phyloP scores from a whole-genome alignment of 148 eudicot genomes.

The Vaccinium myrtillus region DNA sequence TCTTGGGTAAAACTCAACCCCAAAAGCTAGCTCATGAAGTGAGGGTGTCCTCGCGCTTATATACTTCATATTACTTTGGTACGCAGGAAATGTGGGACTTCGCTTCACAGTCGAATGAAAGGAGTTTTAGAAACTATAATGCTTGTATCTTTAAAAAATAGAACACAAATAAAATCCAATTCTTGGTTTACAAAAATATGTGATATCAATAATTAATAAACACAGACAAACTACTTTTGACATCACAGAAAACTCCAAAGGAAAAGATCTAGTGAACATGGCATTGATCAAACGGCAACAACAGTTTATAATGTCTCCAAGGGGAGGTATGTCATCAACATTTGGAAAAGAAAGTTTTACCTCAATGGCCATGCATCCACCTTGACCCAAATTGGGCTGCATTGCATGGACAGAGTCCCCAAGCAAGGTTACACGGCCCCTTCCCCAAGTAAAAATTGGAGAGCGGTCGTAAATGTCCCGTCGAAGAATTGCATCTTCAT shows the following conservation, averaged over 20 bases:
- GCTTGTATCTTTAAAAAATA: too few species aligned
- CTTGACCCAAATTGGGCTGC: slow-evolving; percentile 99
- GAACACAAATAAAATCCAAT: not conserved
- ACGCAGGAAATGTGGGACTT: too few species aligned
- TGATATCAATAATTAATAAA: not conserved
- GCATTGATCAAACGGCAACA: not conserved
- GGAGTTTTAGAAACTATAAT: not conserved
- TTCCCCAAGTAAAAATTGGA: slow-evolving; percentile 82
- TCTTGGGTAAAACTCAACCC: too few species aligned
- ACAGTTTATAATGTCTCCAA: not conserved
- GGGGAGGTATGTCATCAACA: not conserved
- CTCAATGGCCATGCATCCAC: slow-evolving; percentile 99
- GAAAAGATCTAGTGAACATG: not conserved
- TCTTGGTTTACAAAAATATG: not conserved
- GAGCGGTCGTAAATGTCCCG: slow-evolving; percentile 88
- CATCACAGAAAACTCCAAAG: slow-evolving; percentile 5
- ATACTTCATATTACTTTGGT: too few species aligned
- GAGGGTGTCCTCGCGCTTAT: too few species aligned
- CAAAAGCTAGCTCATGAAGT: too few species aligned
- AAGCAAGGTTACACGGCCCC: slow-evolving; percentile 84
- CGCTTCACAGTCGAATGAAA: too few species aligned
- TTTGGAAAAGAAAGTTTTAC: slow-evolving; percentile 31
- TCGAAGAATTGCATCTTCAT: slow-evolving; percentile 91
- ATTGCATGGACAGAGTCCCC: slow-evolving; percentile 98
- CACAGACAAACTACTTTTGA: not conserved